A percentile compares a stretch with the other conserved stretches of the same genome.
These are phyloP conservation scores for Fagopyrum esculentum DNA, from an alignment of 148 eudicot genomes.

Conservation along the genomic window DNA sequence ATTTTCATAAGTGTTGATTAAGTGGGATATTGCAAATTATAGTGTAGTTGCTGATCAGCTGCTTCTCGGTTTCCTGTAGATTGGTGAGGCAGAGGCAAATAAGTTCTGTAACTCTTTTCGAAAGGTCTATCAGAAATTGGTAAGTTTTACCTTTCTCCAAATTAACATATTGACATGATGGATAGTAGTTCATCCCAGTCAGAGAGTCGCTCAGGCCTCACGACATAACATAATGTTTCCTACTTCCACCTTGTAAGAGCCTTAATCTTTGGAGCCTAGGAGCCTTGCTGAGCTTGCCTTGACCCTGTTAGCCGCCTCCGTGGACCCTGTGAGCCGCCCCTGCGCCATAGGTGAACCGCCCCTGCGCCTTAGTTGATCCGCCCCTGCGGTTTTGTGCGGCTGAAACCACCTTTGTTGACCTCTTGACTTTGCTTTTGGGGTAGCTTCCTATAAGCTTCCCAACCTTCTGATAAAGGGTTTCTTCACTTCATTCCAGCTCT, in stretches of 20 bases:
- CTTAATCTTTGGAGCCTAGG: no score
- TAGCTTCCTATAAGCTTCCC: no score
- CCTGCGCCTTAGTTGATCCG: no score
- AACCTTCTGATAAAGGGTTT: no score
- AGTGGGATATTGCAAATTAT: not conserved
- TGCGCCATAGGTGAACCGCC: no score
- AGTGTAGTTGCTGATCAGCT: not conserved
- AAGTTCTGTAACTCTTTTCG: slow-evolving; percentile 51
- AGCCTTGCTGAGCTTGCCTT: no score
- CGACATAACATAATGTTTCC: not conserved
- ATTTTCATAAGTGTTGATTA: not conserved
- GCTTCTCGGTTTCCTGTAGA: slow-evolving; percentile 22
- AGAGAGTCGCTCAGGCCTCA: not conserved
- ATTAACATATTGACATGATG: not conserved
- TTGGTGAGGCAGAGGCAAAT: slow-evolving; percentile 55
- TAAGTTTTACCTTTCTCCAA: slow-evolving; percentile 15
- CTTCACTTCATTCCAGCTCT: no score
- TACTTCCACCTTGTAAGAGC: not conserved
- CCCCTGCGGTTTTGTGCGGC: no score
- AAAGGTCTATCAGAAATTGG: slow-evolving; percentile 43
- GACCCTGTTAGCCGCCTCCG: no score
- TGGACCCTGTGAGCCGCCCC: no score
- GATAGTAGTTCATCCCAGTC: not conserved
- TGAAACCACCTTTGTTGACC: no score
- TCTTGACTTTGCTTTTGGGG: no score